Conservation (phyloP, 1,284 basidiomycete species). For the Mycena citricolor region DNA sequence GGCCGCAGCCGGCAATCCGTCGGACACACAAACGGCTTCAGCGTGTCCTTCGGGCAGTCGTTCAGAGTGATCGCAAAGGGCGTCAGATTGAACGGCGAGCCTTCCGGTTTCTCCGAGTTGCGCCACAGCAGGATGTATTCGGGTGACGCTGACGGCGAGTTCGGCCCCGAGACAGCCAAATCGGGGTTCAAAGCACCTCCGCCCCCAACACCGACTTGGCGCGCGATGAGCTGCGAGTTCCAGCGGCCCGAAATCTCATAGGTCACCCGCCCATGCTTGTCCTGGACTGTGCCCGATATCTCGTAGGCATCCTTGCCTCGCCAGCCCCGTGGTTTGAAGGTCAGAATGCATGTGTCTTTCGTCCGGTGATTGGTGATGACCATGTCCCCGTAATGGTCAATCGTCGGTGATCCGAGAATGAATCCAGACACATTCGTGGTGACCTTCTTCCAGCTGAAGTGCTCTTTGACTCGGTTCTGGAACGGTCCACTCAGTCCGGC, state of each 20-base stretch:
- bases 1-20: constrained; percentile 95
- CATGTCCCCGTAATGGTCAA: constrained; percentile 98
- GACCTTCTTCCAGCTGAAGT: constrained; percentile 95
- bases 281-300: constrained; percentile 84
- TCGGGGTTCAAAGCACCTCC: constrained; percentile 77
- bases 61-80: constrained; percentile 94
- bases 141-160: constrained; percentile 48
- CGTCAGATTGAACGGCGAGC: constrained; percentile 89
- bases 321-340: constrained; percentile 97
- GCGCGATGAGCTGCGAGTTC: constrained; percentile 93
- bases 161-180: constrained; percentile 44
- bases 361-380: constrained; percentile 90
- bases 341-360: constrained; percentile 84
- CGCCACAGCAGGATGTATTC: constrained; percentile 89
- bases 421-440: constrained; percentile 94
- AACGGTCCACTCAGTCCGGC: constrained; percentile 40
- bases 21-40: constrained; percentile 78
- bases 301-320: constrained; percentile 89
- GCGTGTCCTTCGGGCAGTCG: constrained; percentile 66
- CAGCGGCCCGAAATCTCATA: constrained; percentile 96
- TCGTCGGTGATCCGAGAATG: constrained; percentile 89
- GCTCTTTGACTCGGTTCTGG: constrained; percentile 67
- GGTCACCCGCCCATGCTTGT: constrained; percentile 61
- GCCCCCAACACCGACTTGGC: constrained; percentile 62
- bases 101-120: constrained; percentile 82